A percentile compares a stretch with the other conserved stretches of the same genome.
Conservation (phyloP, 768 basidiomycete species). For the Pleurotus cornucopiae region DNA sequence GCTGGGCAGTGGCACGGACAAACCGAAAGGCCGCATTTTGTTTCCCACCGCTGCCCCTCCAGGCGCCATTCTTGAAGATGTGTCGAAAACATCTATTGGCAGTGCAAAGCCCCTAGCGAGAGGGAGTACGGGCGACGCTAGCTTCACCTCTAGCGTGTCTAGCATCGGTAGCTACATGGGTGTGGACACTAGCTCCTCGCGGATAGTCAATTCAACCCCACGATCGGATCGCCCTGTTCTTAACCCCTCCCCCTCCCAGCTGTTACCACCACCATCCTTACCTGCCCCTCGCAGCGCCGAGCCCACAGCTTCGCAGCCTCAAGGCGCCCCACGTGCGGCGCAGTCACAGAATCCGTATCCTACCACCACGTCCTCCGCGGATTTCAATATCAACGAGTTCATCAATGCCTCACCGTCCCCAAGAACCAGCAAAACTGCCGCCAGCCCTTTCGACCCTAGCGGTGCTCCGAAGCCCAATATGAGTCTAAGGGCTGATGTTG, state of each 20-base stretch:
- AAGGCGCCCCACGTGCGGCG: background rate
- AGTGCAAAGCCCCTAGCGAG: background rate
- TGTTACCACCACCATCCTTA: constrained; percentile 27
- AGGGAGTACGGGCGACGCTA: constrained; percentile 32
- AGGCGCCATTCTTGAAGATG: background rate
- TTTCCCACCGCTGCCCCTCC: constrained; percentile 41
- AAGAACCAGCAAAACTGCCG: constrained; percentile 24
- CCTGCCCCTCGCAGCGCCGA: constrained; percentile 16
- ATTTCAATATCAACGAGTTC: constrained; percentile 69
- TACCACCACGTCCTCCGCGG: constrained; percentile 28
- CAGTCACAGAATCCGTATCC: constrained; percentile 27
- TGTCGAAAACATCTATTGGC: background rate
- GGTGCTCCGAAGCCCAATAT: constrained; percentile 33
- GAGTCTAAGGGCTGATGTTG: constrained; percentile 59
- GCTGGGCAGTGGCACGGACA: constrained; percentile 42
- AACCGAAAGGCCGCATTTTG: constrained; percentile 65
- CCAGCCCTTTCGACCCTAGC: constrained; percentile 18
- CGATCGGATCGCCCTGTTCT: background rate
- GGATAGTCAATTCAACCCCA: constrained; percentile 2
- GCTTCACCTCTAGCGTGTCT: constrained; percentile 39
- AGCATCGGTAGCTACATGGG: constrained; percentile 33
- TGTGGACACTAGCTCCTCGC: background rate
- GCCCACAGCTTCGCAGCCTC: background rate
- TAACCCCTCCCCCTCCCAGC: constrained; percentile 16
- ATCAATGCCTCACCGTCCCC: constrained; percentile 72